phyloP scores from a whole-genome alignment of 192 early-diverging fungal genomes.

The Irineochytrium annulatum region DNA sequence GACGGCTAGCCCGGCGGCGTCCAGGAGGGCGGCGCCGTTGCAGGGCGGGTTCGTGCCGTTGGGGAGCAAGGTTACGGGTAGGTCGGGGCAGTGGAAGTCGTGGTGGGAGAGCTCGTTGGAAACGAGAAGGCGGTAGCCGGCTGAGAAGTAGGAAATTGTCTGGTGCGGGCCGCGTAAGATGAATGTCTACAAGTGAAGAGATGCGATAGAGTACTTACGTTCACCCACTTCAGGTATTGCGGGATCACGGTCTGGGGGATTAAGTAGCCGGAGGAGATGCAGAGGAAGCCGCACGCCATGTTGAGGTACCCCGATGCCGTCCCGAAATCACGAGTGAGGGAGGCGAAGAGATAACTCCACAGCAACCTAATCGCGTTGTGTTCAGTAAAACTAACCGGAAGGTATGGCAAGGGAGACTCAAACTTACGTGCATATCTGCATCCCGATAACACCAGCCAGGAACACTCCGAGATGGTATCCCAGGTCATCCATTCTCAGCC shows the following conservation, averaged over 20 bases:
- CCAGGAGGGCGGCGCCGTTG: conserved; percentile 32
- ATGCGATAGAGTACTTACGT: background rate
- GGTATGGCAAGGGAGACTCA: background rate
- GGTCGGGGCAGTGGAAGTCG: conserved; percentile 29
- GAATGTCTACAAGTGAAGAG: background rate
- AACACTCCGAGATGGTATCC: conserved; percentile 34
- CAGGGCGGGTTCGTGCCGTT: conserved; percentile 23
- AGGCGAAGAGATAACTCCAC: conserved; percentile 32
- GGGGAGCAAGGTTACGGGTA: background rate
- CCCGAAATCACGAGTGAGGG: conserved; percentile 41
- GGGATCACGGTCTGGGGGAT: conserved; percentile 36
- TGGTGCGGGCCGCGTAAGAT: background rate
- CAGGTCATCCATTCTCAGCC: conserved; percentile 33
- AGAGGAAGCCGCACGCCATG: conserved; percentile 34
- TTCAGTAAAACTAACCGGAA: background rate
- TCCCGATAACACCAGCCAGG: conserved; percentile 13
- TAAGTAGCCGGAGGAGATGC: conserved; percentile 36
- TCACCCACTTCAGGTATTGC: conserved; percentile 34
- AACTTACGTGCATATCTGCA: conserved; percentile 30
- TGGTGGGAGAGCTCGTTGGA: conserved; percentile 44
- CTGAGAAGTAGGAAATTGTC: conserved; percentile 29
- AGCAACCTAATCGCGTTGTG: too few species aligned
- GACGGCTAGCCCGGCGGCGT: conserved; percentile 17
- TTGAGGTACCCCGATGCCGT: conserved; percentile 39
- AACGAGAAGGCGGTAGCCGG: conserved; percentile 28